These are phyloP conservation scores for Cairneyella variabilis DNA, from an alignment of 495 filamentous ascomycete species.

Conservation along the genomic window DNA sequence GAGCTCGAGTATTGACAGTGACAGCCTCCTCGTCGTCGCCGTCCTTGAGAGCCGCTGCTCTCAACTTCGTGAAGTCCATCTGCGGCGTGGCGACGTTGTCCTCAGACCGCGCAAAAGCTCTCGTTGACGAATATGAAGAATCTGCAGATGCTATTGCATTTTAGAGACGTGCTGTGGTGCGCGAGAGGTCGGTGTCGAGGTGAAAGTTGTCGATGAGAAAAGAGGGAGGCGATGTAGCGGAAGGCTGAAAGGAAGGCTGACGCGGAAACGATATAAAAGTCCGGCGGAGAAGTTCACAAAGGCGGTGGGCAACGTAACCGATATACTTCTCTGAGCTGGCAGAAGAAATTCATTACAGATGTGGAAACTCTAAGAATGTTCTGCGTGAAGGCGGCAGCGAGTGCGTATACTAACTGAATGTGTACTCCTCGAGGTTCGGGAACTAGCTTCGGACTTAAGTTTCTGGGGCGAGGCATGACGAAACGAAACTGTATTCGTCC, in stretches of 20 bases:
- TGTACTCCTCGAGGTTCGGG: not conserved
- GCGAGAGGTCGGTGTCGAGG: too few species aligned
- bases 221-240: conserved; percentile 7
- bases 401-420: not conserved
- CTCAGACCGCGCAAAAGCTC: not conserved
- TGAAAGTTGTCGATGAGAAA: not conserved
- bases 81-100: not conserved
- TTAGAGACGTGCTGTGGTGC: not conserved
- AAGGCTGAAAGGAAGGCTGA: conserved; percentile 4
- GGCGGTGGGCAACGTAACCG: too few species aligned
- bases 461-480: not conserved
- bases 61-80: conserved; percentile 76
- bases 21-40: conserved; percentile 95
- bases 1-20: conserved; percentile 91
- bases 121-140: not conserved
- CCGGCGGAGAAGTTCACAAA: too few species aligned
- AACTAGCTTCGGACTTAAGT: not conserved
- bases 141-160: not conserved
- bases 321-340: conserved; percentile 2
- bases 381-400: not conserved
- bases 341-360: not conserved
- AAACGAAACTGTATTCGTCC: too few species aligned
- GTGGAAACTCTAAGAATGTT: not conserved
- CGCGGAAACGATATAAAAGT: too few species aligned
- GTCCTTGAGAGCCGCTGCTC: conserved; percentile 79